Conservation (phyloP, 169 alveolate species). For the Eimeria necatrix region DNA sequence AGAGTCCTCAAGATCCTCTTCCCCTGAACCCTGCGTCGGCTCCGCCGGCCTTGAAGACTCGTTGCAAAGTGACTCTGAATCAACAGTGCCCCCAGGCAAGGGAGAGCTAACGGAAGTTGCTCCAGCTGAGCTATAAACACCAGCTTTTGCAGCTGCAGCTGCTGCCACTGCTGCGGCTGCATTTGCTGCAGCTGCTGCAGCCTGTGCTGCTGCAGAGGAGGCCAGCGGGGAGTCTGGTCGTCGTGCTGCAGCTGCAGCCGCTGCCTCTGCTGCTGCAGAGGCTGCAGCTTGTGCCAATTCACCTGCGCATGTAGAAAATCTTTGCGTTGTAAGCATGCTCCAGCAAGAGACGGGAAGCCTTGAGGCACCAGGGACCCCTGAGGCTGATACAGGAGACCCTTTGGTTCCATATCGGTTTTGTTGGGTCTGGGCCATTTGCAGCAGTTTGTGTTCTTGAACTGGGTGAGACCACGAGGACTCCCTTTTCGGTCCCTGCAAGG, state of each 20-base stretch:
- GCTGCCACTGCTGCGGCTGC: background rate
- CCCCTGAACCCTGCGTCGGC: no score
- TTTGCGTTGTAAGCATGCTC: background rate
- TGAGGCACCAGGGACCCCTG: background rate
- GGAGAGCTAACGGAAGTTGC: background rate
- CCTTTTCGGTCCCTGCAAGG: background rate
- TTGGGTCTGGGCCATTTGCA: background rate
- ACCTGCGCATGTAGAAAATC: slow-evolving; percentile 10
- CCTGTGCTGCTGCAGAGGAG: no score
- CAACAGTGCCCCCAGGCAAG: background rate
- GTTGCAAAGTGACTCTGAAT: no score
- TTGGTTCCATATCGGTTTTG: no score
- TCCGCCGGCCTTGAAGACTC: no score
- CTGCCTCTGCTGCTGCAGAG: background rate
- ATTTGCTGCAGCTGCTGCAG: background rate
- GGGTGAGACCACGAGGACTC: background rate
- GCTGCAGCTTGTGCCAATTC: background rate
- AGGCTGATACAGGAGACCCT: background rate
- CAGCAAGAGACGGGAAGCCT: background rate
- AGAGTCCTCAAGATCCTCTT: no score
- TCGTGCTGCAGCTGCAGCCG: slow-evolving; percentile 38
- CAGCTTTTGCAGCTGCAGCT: background rate
- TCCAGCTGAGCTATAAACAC: background rate
- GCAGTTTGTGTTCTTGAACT: background rate
- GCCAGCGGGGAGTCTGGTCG: no score